Conservation (phyloP, 768 basidiomycete genomes). For the Daedaleopsis sinensis region DNA sequence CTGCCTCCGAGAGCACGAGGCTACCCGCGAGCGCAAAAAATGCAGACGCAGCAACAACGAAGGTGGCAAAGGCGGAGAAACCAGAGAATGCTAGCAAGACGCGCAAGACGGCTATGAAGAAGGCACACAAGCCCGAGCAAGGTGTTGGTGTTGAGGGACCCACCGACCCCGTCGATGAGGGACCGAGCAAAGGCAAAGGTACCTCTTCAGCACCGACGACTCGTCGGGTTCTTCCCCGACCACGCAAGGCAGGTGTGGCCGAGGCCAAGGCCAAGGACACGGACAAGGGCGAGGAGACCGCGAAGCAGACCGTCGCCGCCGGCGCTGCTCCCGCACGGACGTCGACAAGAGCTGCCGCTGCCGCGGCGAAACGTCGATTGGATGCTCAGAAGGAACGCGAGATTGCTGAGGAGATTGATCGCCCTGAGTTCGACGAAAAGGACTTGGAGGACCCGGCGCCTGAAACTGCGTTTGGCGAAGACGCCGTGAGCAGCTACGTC, state of each 20-base stretch:
- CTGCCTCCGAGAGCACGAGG: no score
- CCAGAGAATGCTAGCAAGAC: not conserved
- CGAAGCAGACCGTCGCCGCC: not conserved
- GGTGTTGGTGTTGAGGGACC: no score
- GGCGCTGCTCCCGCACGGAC: not conserved
- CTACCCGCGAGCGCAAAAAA: no score
- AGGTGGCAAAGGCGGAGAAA: not conserved
- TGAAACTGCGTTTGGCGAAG: not conserved
- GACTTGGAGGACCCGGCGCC: not conserved
- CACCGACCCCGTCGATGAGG: no score
- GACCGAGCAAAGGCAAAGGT: not conserved
- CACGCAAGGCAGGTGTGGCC: not conserved
- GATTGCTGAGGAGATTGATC: not conserved
- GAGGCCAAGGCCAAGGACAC: not conserved
- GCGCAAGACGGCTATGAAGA: not conserved
- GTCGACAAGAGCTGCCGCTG: not conserved
- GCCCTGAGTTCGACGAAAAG: not conserved
- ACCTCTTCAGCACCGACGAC: not conserved
- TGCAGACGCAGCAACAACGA: not conserved
- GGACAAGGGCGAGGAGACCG: not conserved
- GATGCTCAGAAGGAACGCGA: not conserved
- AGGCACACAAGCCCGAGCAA: not conserved
- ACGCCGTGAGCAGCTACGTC: not conserved
- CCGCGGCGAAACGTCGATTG: not conserved
- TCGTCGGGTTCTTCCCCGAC: not conserved